phyloP scores from a whole-genome alignment of 2,329 filamentous ascomycete species.

The Fusarium sp. region DNA sequence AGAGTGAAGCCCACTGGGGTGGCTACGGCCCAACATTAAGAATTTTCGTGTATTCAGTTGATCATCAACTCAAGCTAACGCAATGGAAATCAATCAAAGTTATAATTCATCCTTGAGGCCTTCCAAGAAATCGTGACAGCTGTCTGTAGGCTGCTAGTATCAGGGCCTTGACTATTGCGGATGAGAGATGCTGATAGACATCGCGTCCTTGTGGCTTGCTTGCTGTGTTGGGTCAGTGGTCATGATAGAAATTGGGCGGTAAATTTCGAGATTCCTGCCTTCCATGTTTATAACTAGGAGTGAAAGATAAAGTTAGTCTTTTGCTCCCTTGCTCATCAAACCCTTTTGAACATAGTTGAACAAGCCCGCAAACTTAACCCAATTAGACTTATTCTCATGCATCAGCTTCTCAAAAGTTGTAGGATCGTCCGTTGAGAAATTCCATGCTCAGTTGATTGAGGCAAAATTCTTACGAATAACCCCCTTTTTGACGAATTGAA shows the following conservation, averaged over 20 bases:
- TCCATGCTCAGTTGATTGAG: neutral
- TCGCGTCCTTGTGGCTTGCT: neutral
- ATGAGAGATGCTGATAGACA: neutral
- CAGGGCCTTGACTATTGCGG: neutral
- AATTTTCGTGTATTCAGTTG: neutral
- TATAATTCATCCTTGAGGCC: neutral
- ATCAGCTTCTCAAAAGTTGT: neutral
- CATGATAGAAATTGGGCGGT: neutral
- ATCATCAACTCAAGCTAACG: neutral
- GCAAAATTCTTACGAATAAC: neutral
- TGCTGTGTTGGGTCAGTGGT: neutral
- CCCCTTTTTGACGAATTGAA: neutral
- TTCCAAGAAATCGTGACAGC: neutral
- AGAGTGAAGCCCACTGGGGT: neutral
- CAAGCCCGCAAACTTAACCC: neutral
- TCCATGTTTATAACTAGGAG: neutral
- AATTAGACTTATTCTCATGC: slow-evolving; percentile 9
- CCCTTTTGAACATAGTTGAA: neutral
- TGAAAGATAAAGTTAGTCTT: neutral
- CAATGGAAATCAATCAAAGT: neutral
- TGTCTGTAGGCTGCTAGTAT: neutral
- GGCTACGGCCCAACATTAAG: neutral
- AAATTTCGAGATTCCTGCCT: neutral
- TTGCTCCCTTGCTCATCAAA: neutral
- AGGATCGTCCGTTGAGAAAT: neutral